Conservation (phyloP, 1,139 yeast species). For the Fermentozyma sake region DNA sequence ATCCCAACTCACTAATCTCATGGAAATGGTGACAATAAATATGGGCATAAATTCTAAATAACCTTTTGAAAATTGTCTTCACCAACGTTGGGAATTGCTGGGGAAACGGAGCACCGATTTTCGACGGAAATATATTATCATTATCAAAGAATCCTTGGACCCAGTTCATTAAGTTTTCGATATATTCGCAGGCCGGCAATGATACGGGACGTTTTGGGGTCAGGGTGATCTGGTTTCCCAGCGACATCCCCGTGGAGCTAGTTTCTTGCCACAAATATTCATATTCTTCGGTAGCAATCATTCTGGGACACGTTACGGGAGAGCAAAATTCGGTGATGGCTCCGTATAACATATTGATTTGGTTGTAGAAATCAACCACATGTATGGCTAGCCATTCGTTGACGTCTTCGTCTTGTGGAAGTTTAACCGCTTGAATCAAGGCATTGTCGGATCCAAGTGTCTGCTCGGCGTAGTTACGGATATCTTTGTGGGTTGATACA, state of each 20-base stretch:
- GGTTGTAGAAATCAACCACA: conserved; percentile 86
- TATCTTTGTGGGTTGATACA: conserved; percentile 62
- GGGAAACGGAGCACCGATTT: conserved; percentile 81
- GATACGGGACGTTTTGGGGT: conserved; percentile 47
- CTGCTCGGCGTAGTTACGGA: conserved; percentile 85
- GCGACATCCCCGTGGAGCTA: conserved; percentile 34
- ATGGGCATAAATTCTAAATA: conserved; percentile 96
- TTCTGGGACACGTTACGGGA: conserved; percentile 85
- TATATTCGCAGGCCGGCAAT: conserved; percentile 89
- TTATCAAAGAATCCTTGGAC: conserved; percentile 86
- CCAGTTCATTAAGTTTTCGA: conserved; percentile 92
- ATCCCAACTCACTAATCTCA: conserved; percentile 85
- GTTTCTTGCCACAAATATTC: conserved; percentile 95
- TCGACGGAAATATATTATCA: conserved; percentile 84
- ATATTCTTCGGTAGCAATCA: conserved; percentile 96
- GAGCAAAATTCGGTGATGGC: conserved; percentile 96
- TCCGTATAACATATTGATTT: conserved; percentile 93
- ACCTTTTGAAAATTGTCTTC: conserved; percentile 80
- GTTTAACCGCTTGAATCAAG: conserved; percentile 83
- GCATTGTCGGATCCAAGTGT: conserved; percentile 92
- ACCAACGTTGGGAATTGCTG: conserved; percentile 68
- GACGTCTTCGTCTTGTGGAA: conserved; percentile 89
- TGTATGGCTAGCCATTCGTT: conserved; percentile 98
- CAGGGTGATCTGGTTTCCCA: conserved; percentile 34
- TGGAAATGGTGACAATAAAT: conserved; percentile 97